phyloP scores from a whole-genome alignment of 1,139 yeast genomes.

The Eremothecium cymbalariae region DNA sequence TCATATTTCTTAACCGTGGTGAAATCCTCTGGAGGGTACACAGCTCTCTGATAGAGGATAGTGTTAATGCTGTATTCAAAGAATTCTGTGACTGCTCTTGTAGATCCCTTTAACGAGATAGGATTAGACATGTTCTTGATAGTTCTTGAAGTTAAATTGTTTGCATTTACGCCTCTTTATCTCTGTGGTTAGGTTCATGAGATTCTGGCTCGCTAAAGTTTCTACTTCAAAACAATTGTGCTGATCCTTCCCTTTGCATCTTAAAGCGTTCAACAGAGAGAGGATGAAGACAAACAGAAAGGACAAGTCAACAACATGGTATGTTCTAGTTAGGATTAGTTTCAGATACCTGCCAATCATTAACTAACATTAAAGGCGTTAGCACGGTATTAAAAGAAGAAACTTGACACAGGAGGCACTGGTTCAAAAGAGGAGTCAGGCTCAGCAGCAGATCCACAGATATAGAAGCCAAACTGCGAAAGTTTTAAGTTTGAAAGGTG shows the following conservation, averaged over 20 bases:
- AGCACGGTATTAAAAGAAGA: conserved; percentile 68
- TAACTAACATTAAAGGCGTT: conserved; percentile 12
- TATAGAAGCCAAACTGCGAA: conserved; percentile 43
- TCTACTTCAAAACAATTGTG: too few relatives aligned
- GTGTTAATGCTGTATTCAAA: conserved; percentile 74
- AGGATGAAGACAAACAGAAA: not conserved
- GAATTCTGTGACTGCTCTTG: conserved; percentile 72
- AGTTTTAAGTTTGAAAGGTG: conserved; percentile 37
- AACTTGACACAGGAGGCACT: conserved; percentile 51
- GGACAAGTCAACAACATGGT: not conserved
- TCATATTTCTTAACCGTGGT: conserved; percentile 74
- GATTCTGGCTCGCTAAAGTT: too few relatives aligned
- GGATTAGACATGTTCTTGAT: conserved; percentile 7
- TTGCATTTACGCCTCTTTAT: not conserved
- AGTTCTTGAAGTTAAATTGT: not conserved
- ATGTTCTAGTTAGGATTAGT: not conserved
- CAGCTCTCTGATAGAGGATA: conserved; percentile 81
- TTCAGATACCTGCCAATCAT: too few relatives aligned
- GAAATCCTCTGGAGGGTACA: conserved; percentile 86
- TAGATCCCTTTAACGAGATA: conserved; percentile 66
- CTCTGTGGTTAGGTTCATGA: too few relatives aligned
- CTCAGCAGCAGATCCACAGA: conserved; percentile 43
- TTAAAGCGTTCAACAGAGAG: not conserved
- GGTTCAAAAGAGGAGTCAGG: conserved; percentile 46
- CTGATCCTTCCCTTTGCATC: too few relatives aligned